A percentile compares a stretch with the other conserved stretches of the same genome.
These are phyloP conservation scores for Fusarium solani-melongenae DNA, from an alignment of 2,329 filamentous ascomycete species.

Conservation along the genomic window DNA sequence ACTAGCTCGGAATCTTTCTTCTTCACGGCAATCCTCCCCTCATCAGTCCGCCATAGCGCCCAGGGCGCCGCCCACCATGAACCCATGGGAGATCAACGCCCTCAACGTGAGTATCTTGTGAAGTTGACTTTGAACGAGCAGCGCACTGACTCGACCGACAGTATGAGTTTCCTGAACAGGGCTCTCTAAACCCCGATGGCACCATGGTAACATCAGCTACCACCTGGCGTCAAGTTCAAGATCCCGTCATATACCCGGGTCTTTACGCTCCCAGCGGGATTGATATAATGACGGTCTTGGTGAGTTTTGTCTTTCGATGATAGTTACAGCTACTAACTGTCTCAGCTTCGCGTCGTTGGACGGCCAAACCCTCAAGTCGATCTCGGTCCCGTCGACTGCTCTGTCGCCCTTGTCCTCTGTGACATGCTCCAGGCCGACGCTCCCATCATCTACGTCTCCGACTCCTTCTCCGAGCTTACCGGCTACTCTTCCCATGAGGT, in stretches of 20 bases:
- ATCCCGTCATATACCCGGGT: conserved; percentile 66
- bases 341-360: conserved; percentile 70
- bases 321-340: conserved; percentile 15
- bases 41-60: conserved; percentile 27
- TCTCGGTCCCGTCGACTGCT: conserved; percentile 84
- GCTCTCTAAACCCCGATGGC: conserved; percentile 34
- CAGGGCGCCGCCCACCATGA: conserved; percentile 32
- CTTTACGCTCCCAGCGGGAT: conserved; percentile 66
- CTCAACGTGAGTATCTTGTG: conserved; percentile 32
- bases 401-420: conserved; percentile 85
- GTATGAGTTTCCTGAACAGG: conserved; percentile 43
- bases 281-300: conserved; percentile 67
- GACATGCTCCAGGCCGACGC: conserved; percentile 78
- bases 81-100: conserved; percentile 42
- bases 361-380: conserved; percentile 80
- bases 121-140: background rate
- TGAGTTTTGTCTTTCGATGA: conserved; percentile 41
- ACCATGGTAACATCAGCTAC: conserved; percentile 20
- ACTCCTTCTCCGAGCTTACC: conserved; percentile 81
- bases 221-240: conserved; percentile 46
- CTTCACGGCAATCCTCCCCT: conserved; percentile 13
- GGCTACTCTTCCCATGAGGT: conserved; percentile 82
- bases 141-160: conserved; percentile 22
- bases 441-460: conserved; percentile 87
- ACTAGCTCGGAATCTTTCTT: conserved; percentile 10